These are phyloP conservation scores for Arachnopeziza araneosa DNA, from an alignment of 2,329 filamentous ascomycete species.

Conservation along the genomic window DNA sequence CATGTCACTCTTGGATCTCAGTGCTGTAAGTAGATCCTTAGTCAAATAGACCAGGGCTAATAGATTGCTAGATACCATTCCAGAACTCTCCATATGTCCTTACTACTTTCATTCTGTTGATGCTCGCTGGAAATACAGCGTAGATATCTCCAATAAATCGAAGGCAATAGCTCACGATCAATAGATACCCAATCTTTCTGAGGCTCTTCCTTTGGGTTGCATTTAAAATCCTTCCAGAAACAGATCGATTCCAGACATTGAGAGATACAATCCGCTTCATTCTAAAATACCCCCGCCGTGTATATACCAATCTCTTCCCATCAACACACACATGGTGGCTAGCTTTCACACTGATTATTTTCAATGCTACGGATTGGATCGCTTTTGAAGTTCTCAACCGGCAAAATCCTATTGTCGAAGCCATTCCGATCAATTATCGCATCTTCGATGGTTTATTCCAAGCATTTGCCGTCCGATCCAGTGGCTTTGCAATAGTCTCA, in stretches of 20 bases:
- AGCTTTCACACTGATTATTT: conserved; percentile 51
- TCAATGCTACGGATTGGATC: conserved; percentile 60
- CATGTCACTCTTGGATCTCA: conserved; percentile 5
- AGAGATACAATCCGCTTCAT: conserved; percentile 46
- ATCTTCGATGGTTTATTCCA: conserved; percentile 62
- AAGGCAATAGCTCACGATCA: neutral
- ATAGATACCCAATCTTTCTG: conserved; percentile 53
- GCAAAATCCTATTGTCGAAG: conserved; percentile 49
- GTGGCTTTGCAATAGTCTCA: conserved; percentile 60
- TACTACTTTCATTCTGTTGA: neutral
- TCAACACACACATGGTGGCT: conserved; percentile 61
- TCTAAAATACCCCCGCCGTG: conserved; percentile 49
- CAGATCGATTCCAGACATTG: conserved; percentile 32
- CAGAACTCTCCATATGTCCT: neutral
- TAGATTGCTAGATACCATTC: conserved; percentile 1
- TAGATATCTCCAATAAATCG: conserved; percentile 7
- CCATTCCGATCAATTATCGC: conserved; percentile 46
- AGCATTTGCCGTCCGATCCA: conserved; percentile 57
- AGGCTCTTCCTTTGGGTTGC: conserved; percentile 53
- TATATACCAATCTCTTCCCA: conserved; percentile 61
- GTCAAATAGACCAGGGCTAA: neutral
- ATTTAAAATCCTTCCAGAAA: conserved; percentile 34
- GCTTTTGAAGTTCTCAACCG: conserved; percentile 62
- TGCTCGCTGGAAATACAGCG: conserved; percentile 42
- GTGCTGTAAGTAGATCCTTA: neutral